These are phyloP conservation scores for Selaginella moellendorffii DNA, from an alignment of 75 land plant genomes.

Conservation along the genomic window DNA sequence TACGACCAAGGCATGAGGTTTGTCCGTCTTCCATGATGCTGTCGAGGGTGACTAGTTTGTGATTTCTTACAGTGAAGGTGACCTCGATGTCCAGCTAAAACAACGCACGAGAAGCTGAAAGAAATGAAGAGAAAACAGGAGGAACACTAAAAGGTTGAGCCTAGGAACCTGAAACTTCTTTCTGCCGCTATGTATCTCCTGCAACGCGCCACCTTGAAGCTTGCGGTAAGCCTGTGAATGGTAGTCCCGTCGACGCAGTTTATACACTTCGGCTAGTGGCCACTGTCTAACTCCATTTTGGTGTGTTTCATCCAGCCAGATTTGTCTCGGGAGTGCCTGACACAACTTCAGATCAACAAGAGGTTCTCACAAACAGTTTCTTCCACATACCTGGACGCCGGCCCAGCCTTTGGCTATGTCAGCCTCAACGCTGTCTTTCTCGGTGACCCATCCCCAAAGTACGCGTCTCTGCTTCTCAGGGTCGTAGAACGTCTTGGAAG, in stretches of 20 bases:
- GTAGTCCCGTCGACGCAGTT: slow-evolving; percentile 3
- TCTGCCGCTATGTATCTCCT: background rate
- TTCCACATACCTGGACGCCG: slow-evolving; percentile 18
- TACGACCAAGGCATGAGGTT: background rate
- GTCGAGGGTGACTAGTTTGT: background rate
- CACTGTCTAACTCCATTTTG: slow-evolving; percentile 42
- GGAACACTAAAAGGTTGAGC: too few relatives aligned
- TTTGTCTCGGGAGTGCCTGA: slow-evolving; percentile 56
- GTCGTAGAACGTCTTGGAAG: slow-evolving; percentile 30
- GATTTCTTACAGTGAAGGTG: slow-evolving; percentile 5
- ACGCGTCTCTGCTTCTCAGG: slow-evolving; percentile 10
- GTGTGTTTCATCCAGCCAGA: slow-evolving; percentile 44
- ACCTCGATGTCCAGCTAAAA: background rate
- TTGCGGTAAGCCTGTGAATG: background rate
- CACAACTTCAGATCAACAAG: background rate
- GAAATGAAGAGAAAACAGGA: too few relatives aligned
- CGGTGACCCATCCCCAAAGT: slow-evolving; percentile 25
- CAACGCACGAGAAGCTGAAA: too few relatives aligned
- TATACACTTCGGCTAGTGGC: slow-evolving; percentile 64
- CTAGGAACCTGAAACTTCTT: background rate
- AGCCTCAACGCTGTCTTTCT: slow-evolving; percentile 18
- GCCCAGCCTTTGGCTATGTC: slow-evolving; percentile 28
- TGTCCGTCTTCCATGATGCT: background rate
- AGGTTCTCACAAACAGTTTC: too few relatives aligned
- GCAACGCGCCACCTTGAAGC: background rate